These are phyloP conservation scores for Acidomyces sp. DNA, from an alignment of 495 filamentous ascomycete genomes.

Conservation along the genomic window DNA sequence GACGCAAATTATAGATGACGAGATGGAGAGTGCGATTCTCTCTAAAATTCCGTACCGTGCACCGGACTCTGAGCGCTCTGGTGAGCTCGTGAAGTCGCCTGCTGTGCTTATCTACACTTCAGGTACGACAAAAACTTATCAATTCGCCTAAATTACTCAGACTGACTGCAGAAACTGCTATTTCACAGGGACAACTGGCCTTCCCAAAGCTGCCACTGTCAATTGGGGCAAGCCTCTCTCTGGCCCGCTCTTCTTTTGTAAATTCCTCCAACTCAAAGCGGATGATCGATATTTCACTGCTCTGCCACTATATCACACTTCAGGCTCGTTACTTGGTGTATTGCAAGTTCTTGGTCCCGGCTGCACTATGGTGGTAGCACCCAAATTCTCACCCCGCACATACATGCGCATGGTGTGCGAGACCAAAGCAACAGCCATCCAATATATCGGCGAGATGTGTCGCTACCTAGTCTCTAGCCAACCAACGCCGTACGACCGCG, in stretches of 20 bases:
- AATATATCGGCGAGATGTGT: slow-evolving; percentile 92
- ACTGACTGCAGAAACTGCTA: background rate
- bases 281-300: slow-evolving; percentile 72
- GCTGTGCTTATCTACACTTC: slow-evolving; percentile 72
- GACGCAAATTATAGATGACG: too few species aligned
- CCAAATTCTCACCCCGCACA: slow-evolving; percentile 65
- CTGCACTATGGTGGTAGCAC: slow-evolving; percentile 57
- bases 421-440: slow-evolving; percentile 65
- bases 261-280: slow-evolving; percentile 44
- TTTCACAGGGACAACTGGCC: slow-evolving; percentile 41
- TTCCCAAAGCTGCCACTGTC: slow-evolving; percentile 83
- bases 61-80: slow-evolving; percentile 46
- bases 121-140: slow-evolving; percentile 40
- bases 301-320: slow-evolving; percentile 92
- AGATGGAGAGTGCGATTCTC: too few species aligned
- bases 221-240: slow-evolving; percentile 56
- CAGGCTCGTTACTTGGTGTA: slow-evolving; percentile 62
- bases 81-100: slow-evolving; percentile 42
- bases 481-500: slow-evolving; percentile 57
- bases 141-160: background rate
- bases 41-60: slow-evolving; percentile 32
- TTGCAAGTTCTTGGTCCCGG: slow-evolving; percentile 44
- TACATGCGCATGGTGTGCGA: slow-evolving; percentile 74
- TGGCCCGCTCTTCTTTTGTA: slow-evolving; percentile 39
- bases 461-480: slow-evolving; percentile 74